Conservation (phyloP, 2,329 filamentous ascomycete genomes). For the Aspergillus pseudotamarii region DNA sequence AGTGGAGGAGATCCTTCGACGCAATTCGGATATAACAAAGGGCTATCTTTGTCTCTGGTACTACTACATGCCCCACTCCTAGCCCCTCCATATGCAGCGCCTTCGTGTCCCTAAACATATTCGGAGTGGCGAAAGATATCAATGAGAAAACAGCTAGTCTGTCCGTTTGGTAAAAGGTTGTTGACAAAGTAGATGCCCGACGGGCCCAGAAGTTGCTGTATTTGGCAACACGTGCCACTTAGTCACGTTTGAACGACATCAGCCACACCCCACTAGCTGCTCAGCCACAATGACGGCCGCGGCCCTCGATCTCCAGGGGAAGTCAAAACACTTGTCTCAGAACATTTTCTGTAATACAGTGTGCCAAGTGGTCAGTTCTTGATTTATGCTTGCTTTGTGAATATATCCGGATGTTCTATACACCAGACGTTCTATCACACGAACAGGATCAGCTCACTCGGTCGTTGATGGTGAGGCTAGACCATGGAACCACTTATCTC, state of each 20-base stretch:
- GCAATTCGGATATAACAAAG: too few relatives aligned
- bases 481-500: constrained; percentile 22
- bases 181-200: not conserved
- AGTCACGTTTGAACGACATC: not conserved
- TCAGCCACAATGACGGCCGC: constrained; percentile 19
- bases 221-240: constrained; percentile 7
- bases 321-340: not conserved
- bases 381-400: not conserved
- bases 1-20: too few relatives aligned
- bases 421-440: not conserved
- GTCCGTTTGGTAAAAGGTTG: not conserved
- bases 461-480: constrained; percentile 21
- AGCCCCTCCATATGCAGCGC: not conserved
- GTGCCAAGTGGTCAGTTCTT: not conserved
- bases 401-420: not conserved
- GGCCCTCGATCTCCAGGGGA: constrained; percentile 15
- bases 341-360: not conserved
- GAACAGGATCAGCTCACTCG: constrained; percentile 13
- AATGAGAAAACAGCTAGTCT: not conserved
- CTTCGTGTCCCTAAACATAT: not conserved
- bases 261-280: constrained; percentile 6
- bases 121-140: not conserved
- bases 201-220: not conserved
- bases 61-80: not conserved
- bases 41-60: not conserved